Base-by-base conservation (phyloP, 768 basidiomycete genomes). In the Hygrophoropsis aurantiaca region DNA sequence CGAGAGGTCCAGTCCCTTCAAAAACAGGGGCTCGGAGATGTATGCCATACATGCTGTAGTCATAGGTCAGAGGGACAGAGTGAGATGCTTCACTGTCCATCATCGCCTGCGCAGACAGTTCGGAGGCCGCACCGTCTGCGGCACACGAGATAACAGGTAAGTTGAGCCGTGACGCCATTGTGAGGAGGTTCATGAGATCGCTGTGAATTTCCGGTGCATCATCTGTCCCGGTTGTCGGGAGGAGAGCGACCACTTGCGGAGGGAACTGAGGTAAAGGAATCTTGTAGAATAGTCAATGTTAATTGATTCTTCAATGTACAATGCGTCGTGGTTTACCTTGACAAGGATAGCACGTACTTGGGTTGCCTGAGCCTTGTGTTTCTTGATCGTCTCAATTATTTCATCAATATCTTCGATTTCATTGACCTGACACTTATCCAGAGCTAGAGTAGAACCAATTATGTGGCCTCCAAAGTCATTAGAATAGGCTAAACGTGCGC, bases 341-440 rank as follows among this genome's bases (percentile, higher is more conserved):
- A 51, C 43, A 5, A 65, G 32, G 4, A 67, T 62, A 1, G 61
- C 64, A 0, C 59, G 40, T 11, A 56, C 58, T 52, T 68, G 64
- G 1, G 52, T 48, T 0, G 65, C 64, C 2, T 50, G 19, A 0
- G 59, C 57, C 6, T 62, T 60, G 2, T 56, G 32, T 9, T 55
- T 46, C 8, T 45, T 51, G 2, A 61, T 50, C 1, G 47, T 42
- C 1, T 47, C 43, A 18, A 65, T 56, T 5, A 64, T 51, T 1
- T 41, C n/a, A 18, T 60, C 55, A 27, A 68, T 61, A 26, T 65
- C 62, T 0, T 59, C 56, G 0, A 33, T 39, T 27, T 57, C 39
- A 2, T 63, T 55, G 0, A 61, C 59, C 6, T 57, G 53, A 25
- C 59, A 60, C 3, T 61, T 47, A 0, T 49, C 19, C 0, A 65